Conservation (phyloP, 1,284 basidiomycete genomes). For the Chalciporus sp. region DNA sequence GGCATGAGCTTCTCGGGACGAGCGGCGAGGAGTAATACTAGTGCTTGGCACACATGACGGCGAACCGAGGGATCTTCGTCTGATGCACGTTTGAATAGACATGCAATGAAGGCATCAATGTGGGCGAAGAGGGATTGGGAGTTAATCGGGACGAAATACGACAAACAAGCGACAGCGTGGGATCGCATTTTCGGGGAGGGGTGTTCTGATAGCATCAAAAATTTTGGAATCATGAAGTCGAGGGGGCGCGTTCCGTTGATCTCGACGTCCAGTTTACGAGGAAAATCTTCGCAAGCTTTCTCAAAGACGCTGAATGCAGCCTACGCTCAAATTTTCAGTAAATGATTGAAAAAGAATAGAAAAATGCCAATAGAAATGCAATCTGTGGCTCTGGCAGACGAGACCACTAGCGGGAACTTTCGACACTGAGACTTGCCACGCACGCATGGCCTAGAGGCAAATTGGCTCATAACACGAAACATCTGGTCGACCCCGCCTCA, state of each 20-base stretch:
- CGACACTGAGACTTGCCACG: constrained; percentile 1
- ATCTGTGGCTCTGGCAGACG: constrained; percentile 1
- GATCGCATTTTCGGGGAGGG: constrained; percentile 87
- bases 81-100: constrained; percentile 92
- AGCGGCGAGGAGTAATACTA: constrained; percentile 90
- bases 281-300: constrained; percentile 97
- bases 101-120: constrained; percentile 91
- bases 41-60: constrained; percentile 93
- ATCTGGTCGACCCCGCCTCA: constrained; percentile 10
- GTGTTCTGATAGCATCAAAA: constrained; percentile 85
- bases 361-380: constrained; percentile 15
- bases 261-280: constrained; percentile 92
- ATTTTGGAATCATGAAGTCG: constrained; percentile 95
- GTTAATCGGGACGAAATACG: constrained; percentile 87
- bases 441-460: neutral
- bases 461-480: constrained; percentile 6
- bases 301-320: constrained; percentile 94
- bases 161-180: constrained; percentile 92
- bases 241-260: constrained; percentile 86
- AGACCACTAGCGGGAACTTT: constrained; percentile 1
- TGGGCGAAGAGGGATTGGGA: constrained; percentile 86
- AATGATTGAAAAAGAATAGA: constrained; percentile 2
- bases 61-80: constrained; percentile 94
- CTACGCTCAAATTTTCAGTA: constrained; percentile 45
- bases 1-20: constrained; percentile 97